Evolutionary conservation across 1,284 basidiomycete genomes (phyloP).

Genomic region (Mycosarcoma maydis): DNA sequence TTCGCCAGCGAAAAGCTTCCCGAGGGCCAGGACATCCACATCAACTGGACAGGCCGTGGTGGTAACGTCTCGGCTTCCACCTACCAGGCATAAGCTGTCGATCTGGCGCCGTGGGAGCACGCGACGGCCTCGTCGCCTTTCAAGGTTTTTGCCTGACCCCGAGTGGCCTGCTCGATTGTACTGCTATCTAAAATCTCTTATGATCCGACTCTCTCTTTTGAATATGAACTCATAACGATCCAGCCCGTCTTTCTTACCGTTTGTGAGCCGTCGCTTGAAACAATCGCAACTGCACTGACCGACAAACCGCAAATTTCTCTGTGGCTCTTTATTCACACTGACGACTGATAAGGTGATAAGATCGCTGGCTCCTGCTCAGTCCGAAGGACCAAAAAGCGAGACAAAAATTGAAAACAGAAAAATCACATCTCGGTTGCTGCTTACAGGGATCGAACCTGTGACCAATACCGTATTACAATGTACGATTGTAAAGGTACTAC

Average conservation of each 20-base stretch:
- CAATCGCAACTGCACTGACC: no score
- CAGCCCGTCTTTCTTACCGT: neutral
- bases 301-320: no score
- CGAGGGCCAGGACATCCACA: conserved; percentile 82
- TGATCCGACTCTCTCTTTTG: neutral
- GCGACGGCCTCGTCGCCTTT: neutral
- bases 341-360: conserved; percentile 3
- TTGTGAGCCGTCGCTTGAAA: neutral
- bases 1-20: conserved; percentile 51
- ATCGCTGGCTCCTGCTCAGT: neutral
- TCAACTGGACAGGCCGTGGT: conserved; percentile 84
- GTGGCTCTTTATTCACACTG: no score
- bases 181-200: neutral
- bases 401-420: neutral
- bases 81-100: conserved; percentile 80
- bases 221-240: conserved; percentile 7
- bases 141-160: no score
- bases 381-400: neutral
- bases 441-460: conserved; percentile 47
- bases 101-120: no score
- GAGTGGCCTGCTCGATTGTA: no score
- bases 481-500: conserved; percentile 15
- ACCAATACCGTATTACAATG: conserved; percentile 14
- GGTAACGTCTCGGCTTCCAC: conserved; percentile 90
- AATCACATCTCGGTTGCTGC: conserved; percentile 13